Base-by-base conservation (phyloP, 345 rosid species). In the Trapa incisa region DNA sequence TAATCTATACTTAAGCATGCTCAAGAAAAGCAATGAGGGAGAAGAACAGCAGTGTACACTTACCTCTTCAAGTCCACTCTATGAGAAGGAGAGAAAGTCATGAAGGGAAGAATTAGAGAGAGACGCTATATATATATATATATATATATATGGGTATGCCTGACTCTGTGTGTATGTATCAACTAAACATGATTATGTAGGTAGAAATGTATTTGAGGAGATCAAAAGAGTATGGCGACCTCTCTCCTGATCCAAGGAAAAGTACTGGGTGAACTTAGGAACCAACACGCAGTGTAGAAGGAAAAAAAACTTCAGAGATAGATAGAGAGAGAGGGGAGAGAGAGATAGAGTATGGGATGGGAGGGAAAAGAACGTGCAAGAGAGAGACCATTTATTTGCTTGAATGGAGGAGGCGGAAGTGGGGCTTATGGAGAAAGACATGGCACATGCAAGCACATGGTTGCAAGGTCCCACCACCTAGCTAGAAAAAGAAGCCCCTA, bases 361-460 rank as follows among this genome's bases (percentile, higher is more conserved):
- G 72, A 68, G 65, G 67, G 17, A 48, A 43, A 53, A 36, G 72
- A 73, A 22, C 43, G 63, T 42, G 58, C 17, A 32, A 67, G 57
- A 38, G 39, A 75, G 77, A 68, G 67, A 14, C 50, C 86, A 83
- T 83, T 83, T 86, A 85, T 77, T 84, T 76, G 79, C 77, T 72
- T 77, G 47, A 79, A 79, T 78, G 42, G 42, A 39, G 42, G 42
- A 39, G 42, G 42, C 4, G 43, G 43, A 41, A 67, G 88, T 84
- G 95, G 92, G 90, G 74, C 86, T 68, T 16, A 17, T 29, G 66
- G 91, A 86, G 88, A 83, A 75, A 86, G 92, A 89, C 92, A 86
- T 79, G 75, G 87, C 98, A 92, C 98, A 92, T 92, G 98, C 90
- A 75, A 33, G 94, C 98, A 92, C 98, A 92, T 92, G 98, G 85